Base-by-base conservation (phyloP, 257 asterid genomes). In the Paraleonurus japonicus region DNA sequence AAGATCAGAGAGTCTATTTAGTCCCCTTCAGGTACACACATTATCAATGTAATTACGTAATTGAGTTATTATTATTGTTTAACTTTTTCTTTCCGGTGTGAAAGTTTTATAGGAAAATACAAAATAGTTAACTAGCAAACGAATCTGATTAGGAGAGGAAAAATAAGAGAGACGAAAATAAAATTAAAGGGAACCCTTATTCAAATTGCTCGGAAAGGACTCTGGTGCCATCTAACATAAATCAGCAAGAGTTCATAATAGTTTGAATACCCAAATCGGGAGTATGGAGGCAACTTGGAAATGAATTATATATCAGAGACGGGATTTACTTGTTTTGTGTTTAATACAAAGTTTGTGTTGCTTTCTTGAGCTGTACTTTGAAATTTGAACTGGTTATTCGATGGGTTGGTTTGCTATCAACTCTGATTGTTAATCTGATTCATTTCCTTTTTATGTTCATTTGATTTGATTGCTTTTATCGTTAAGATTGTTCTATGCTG, bases 1-100 rank as follows among this genome's bases (percentile, higher is more conserved):
- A 79, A 77, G 94, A 80, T 79, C 97, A 85, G 84, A 83, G 92
- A 65, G 91, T 90, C 47, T 93, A 89, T 83, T 79, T 93, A 78
- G 97, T 93, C 62, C 96, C 97, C 8, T 92, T 83, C 81, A 87
- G 98, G 97, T 90, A 79, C 30, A 11, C 16, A 3, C 65, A 23
- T 71, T 76, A 48, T 30, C 61, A 23, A 47, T 23, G 51, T 15
- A 70, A 37, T 50, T 77, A 30, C 65, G 33, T 27, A 64, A 55
- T 79, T 55, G 60, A 67, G 55, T 33, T 27, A 12, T 32, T 27
- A 7, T 71, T 28, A 7, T 45, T 65, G 48, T 13, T n/a, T 23
- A 10, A 23, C 24, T 54, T 33, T 19, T 35, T 5, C 12, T 45
- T 13, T 50, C 5, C 10, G 59, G 70, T 47, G 63, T 64, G 57